Evolutionary conservation across 1,139 yeast species (phyloP).

Genomic region (Debaryomyces nepalensis): DNA sequence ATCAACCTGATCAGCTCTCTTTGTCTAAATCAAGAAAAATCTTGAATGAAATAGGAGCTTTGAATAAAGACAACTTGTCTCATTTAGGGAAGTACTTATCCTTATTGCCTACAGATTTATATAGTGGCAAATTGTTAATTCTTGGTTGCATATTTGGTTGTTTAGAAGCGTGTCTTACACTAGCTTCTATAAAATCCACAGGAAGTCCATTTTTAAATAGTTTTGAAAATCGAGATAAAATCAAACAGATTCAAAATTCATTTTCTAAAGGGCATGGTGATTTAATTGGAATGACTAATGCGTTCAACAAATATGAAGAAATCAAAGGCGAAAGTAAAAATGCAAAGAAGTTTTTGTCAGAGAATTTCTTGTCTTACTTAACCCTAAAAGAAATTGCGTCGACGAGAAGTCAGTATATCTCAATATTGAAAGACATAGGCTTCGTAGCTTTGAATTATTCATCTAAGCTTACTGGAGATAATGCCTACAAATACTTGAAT

Average conservation of each 20-base stretch:
- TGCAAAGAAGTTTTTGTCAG: conserved; percentile 58
- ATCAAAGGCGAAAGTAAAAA: conserved; percentile 24
- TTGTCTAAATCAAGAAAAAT: conserved; percentile 64
- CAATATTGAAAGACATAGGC: conserved; percentile 75
- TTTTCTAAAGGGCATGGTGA: conserved; percentile 62
- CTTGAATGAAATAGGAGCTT: conserved; percentile 74
- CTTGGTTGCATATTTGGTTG: conserved; percentile 85
- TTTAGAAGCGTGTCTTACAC: conserved; percentile 70
- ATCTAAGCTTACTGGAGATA: conserved; percentile 21
- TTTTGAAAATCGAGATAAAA: conserved; percentile 65
- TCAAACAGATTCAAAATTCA: conserved; percentile 54
- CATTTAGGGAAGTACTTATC: conserved; percentile 83
- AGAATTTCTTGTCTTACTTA: conserved; percentile 63
- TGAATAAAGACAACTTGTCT: conserved; percentile 61
- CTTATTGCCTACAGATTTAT: conserved; percentile 82
- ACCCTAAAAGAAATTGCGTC: conserved; percentile 74
- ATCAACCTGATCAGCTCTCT: conserved; percentile 71
- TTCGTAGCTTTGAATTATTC: conserved; percentile 61
- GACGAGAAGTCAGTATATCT: conserved; percentile 67
- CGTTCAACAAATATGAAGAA: conserved; percentile 57
- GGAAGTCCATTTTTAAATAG: conserved; percentile 74
- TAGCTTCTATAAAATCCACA: conserved; percentile 75
- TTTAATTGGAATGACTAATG: conserved; percentile 63
- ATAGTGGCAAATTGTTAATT: conserved; percentile 80
- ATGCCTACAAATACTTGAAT: conserved; percentile 33